Percentiles rank a stretch among this genome's conserved stretches.
Conservation (phyloP, 2,329 filamentous ascomycete genomes). For the Calonectria fujianensis region DNA sequence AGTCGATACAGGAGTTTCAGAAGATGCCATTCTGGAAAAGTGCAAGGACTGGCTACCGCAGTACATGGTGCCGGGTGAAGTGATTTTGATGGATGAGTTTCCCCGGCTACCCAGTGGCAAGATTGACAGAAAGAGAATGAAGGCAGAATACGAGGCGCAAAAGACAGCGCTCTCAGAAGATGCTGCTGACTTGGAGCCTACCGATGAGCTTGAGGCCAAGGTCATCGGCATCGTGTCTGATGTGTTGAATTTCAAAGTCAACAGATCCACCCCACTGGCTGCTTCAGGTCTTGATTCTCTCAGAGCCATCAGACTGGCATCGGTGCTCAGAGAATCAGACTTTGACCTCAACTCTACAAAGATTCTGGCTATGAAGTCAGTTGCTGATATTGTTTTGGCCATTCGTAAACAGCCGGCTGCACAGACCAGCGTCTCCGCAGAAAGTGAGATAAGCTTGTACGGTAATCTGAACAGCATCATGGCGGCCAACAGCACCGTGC, state of each 20-base stretch:
- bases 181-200: constrained; percentile 38
- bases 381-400: constrained; percentile 57
- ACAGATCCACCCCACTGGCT: constrained; percentile 66
- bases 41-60: constrained; percentile 86
- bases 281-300: constrained; percentile 79
- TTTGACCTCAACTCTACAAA: constrained; percentile 74
- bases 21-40: constrained; percentile 70
- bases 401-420: constrained; percentile 32
- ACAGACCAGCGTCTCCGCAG: neutral
- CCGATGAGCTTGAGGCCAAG: constrained; percentile 50
- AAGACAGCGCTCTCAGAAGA: constrained; percentile 41
- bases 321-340: constrained; percentile 75
- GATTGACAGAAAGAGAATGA: constrained; percentile 81
- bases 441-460: constrained; percentile 44
- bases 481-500: constrained; percentile 40
- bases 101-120: constrained; percentile 90
- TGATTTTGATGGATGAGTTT: constrained; percentile 78
- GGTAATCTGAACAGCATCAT: constrained; percentile 46
- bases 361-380: constrained; percentile 74
- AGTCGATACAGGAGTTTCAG: constrained; percentile 61
- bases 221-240: constrained; percentile 65
- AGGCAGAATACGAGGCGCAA: constrained; percentile 66
- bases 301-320: constrained; percentile 71
- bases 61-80: constrained; percentile 88
- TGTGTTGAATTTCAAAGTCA: constrained; percentile 63